Evolutionary conservation across 139 green algal species (phyloP), one percentile per base, ranked within the genome.

Genomic region (Coelastrella sp.): DNA sequence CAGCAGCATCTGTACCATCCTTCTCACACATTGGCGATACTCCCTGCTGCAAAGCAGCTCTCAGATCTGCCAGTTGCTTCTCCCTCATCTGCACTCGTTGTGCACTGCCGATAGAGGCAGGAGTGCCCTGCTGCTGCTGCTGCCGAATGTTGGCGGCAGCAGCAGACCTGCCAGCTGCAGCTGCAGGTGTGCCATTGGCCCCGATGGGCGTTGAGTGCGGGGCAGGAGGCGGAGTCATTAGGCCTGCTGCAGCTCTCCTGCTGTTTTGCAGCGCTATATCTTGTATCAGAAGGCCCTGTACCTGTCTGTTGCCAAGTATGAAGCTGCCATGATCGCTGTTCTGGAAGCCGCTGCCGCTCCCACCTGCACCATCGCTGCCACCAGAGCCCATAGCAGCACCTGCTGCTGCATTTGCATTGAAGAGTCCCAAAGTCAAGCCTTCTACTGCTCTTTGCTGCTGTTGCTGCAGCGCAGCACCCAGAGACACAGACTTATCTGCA

Each of bases 281-380:
- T n/a, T n/a, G n/a, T n/a, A n/a, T n/a, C n/a, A n/a, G n/a, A n/a
- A n/a, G n/a, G n/a, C n/a, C n/a, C n/a, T n/a, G n/a, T n/a, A n/a
- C n/a, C n/a, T 89, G 83, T 58, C 16, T 60, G 65, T 58, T 75
- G 54, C 54, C 68, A 4, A 66, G 7, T 3, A 88, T 22, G 5
- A n/a, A 88, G 68, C 83, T 88, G n/a, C 85, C 85, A 17, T 83
- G 64, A 23, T 83, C 85, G 47, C 85, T 90, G 85, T 56, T 90
- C 74, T 83, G 71, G 8, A n/a, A n/a, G 47, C 23, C 83, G 4
- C 59, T 73, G 7, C 58, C 58, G 11, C 58, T 65, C 8, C 85
- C 85, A 84, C 54, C 80, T 74, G 76, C 47, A 74, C 17, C 58
- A 68, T 64, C 64, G 2, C 13, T 60, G 1, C 80, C 80, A 87